Evolutionary conservation across 2,329 filamentous ascomycete genomes (phyloP).

Genomic region (Xylaria sp.): DNA sequence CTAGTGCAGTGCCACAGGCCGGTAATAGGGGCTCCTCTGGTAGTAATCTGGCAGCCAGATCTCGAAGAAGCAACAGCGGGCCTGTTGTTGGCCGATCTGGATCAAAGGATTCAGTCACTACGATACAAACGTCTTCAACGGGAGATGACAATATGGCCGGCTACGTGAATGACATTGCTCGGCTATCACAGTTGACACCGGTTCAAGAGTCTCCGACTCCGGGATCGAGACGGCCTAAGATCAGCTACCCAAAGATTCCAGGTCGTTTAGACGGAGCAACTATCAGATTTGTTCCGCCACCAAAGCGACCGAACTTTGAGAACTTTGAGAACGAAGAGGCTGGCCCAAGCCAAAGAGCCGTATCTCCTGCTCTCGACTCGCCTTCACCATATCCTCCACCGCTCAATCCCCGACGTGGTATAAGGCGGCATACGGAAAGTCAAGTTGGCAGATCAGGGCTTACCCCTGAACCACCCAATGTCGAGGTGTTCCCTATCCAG

Average conservation of each 20-base stretch:
- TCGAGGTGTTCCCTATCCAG: constrained; percentile 20
- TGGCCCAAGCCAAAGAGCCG: constrained; percentile 39
- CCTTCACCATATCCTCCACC: constrained; percentile 27
- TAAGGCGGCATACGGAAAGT: constrained; percentile 9
- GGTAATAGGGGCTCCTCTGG: constrained; percentile 12
- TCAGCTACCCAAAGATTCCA: constrained; percentile 30
- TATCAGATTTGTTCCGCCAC: constrained; percentile 32
- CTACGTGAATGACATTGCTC: constrained; percentile 29
- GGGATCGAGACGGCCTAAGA: constrained; percentile 31
- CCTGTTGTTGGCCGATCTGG: constrained; percentile 23
- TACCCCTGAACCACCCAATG: constrained; percentile 23
- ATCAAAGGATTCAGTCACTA: constrained; percentile 35
- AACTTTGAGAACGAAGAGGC: constrained; percentile 37
- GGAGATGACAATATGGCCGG: constrained; percentile 32
- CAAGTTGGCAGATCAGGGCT: constrained; percentile 27
- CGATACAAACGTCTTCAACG: constrained; percentile 33
- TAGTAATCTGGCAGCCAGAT: constrained; percentile 20
- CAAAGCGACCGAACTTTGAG: constrained; percentile 30
- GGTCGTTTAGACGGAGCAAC: constrained; percentile 28
- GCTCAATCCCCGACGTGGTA: constrained; percentile 22
- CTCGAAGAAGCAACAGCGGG: constrained; percentile 19
- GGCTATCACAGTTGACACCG: constrained; percentile 40
- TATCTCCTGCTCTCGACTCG: constrained; percentile 23
- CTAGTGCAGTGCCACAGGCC: constrained; percentile 23
- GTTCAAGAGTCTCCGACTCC: constrained; percentile 44